Percentiles rank a stretch among this genome's conserved stretches.
Evolutionary conservation across 352 stramenopile species (phyloP).

Genomic region (Phytophthora kernoviae): DNA sequence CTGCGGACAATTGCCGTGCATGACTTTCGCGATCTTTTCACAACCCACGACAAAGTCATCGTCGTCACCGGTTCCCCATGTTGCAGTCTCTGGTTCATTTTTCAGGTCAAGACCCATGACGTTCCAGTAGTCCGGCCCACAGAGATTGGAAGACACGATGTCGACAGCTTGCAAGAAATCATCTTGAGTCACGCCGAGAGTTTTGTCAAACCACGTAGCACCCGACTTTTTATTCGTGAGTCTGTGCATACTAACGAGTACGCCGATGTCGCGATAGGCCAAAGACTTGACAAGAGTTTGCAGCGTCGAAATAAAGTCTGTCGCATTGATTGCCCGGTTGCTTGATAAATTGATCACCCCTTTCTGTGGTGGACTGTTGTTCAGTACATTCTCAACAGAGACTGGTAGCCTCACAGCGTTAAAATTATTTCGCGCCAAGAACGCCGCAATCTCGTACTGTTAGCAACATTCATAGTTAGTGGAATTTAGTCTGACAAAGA

Average conservation of each 20-base stretch:
- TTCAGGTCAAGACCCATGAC: constrained; percentile 83
- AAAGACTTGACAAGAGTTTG: constrained; percentile 76
- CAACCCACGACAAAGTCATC: constrained; percentile 69
- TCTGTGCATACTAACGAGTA: constrained; percentile 79
- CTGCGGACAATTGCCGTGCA: constrained; percentile 72
- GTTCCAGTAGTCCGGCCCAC: constrained; percentile 76
- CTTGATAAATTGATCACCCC: constrained; percentile 69
- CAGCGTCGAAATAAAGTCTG: constrained; percentile 70
- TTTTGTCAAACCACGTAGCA: constrained; percentile 67
- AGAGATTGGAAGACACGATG: constrained; percentile 65
- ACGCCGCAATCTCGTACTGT: constrained; percentile 78
- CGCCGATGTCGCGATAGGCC: constrained; percentile 71
- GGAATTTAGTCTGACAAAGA: neutral
- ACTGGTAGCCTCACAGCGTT: constrained; percentile 76
- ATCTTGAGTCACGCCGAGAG: constrained; percentile 51
- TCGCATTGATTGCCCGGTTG: constrained; percentile 78
- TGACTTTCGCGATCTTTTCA: constrained; percentile 79
- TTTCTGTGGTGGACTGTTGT: constrained; percentile 62
- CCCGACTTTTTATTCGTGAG: constrained; percentile 63
- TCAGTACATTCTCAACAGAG: constrained; percentile 69
- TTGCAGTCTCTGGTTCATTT: constrained; percentile 71
- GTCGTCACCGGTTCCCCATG: constrained; percentile 70
- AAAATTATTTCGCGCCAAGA: constrained; percentile 85
- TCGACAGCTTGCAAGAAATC: constrained; percentile 65
- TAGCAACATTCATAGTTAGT: neutral